Evolutionary conservation across 75 land plant species (phyloP).

Genomic region (Pinus taeda): DNA sequence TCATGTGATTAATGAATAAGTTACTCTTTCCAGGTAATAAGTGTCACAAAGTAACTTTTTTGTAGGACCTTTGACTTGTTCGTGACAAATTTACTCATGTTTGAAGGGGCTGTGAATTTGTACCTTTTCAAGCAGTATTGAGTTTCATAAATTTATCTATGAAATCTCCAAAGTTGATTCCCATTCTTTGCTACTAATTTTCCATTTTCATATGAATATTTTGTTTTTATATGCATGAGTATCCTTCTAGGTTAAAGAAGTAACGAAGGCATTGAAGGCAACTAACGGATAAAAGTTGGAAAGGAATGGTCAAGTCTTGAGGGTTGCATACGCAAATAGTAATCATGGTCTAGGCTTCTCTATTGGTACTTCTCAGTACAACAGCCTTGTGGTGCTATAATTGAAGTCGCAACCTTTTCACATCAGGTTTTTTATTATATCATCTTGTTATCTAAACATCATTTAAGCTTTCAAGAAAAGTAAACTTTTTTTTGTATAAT

Average conservation of each 20-base stretch:
- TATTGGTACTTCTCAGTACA: slow-evolving; percentile 52
- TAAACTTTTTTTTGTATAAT: too few species aligned
- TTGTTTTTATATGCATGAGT: not conserved
- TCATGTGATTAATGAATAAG: too few species aligned
- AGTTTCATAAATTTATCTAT: not conserved
- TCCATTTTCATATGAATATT: not conserved
- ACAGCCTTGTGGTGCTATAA: slow-evolving; percentile 93
- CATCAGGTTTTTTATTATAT: slow-evolving; percentile 62
- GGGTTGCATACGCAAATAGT: slow-evolving; percentile 98
- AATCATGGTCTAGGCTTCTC: slow-evolving; percentile 72
- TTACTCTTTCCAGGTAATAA: too few species aligned
- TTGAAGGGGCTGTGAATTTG: slow-evolving; percentile 95
- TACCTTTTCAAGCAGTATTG: slow-evolving; percentile 92
- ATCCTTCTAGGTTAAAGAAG: slow-evolving; percentile 83
- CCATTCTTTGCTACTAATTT: not conserved
- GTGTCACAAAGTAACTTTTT: not conserved
- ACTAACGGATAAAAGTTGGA: slow-evolving; percentile 94
- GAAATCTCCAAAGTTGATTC: not conserved
- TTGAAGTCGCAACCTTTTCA: slow-evolving; percentile 96
- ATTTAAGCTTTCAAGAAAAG: too few species aligned
- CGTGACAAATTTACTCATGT: slow-evolving; percentile 96
- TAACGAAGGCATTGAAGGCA: slow-evolving; percentile 89
- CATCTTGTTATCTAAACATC: not conserved
- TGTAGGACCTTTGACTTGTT: slow-evolving; percentile 95
- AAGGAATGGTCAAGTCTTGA: slow-evolving; percentile 90